phyloP scores from a whole-genome alignment of 805 yeast genomes.

The Maudiozyma saulgeensis region DNA sequence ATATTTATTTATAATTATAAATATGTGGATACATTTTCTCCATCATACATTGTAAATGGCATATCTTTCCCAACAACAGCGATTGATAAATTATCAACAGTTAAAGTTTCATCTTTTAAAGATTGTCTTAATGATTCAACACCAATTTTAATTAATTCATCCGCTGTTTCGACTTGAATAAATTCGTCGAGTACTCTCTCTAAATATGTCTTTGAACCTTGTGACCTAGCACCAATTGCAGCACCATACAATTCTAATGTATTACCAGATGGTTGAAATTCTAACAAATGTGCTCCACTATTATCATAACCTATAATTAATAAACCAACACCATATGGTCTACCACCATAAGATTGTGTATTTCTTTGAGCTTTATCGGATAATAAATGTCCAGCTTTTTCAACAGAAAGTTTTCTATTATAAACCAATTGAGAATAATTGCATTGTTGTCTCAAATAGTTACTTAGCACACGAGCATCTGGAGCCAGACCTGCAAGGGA shows the following conservation, averaged over 20 bases:
- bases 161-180: slow-evolving; percentile 43
- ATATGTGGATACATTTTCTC: slow-evolving; percentile 55
- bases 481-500: slow-evolving; percentile 98
- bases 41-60: slow-evolving; percentile 71
- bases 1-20: slow-evolving; percentile 11
- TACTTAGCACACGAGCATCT: slow-evolving; percentile 89
- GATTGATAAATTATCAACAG: slow-evolving; percentile 73
- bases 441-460: slow-evolving; percentile 83
- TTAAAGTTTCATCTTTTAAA: slow-evolving; percentile 87
- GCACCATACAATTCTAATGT: slow-evolving; percentile 86
- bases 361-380: slow-evolving; percentile 97
- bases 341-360: slow-evolving; percentile 90
- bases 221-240: slow-evolving; percentile 97
- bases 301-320: slow-evolving; percentile 86
- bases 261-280: slow-evolving; percentile 93
- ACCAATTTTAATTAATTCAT: slow-evolving; percentile 75
- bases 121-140: slow-evolving; percentile 90
- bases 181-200: slow-evolving; percentile 76
- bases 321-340: slow-evolving; percentile 98
- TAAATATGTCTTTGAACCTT: slow-evolving; percentile 92
- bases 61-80: slow-evolving; percentile 83
- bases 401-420: slow-evolving; percentile 75
- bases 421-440: slow-evolving; percentile 78
- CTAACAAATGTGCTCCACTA: slow-evolving; percentile 87
- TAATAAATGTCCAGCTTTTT: slow-evolving; percentile 72